Evolutionary conservation across 2,329 filamentous ascomycete genomes (phyloP), one percentile per base, ranked within the genome.

Genomic region (Grosmannia clavigera): DNA sequence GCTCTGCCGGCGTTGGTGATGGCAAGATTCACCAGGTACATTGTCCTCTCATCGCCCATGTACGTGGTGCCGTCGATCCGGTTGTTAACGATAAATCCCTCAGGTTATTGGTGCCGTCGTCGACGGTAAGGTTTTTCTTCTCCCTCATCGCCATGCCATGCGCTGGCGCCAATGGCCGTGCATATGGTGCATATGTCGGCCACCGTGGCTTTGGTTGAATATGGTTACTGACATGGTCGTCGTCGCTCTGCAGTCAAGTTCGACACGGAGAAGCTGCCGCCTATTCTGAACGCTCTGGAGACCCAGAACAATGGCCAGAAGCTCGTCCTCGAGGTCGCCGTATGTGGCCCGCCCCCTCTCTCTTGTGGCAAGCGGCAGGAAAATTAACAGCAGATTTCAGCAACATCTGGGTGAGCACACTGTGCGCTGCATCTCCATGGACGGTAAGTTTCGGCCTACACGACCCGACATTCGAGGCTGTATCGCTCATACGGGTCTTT

Each of bases 351-450:
- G 55, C 55, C 53, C 43, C 50, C 58, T 60, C 58, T 51, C 61
- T 38, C 11, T 35, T 1, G 29, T 19, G 3, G 6, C 10, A 11
- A 38, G 9, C 35, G 43, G 67, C 82, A 74, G 12, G 9, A 4
- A 22, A 67, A 65, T 55, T 58, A 68, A 70, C 55, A 27, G 12
- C 6, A 9, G 16, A 5, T 35, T 19, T 1, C 46, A 96, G 91
- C 94, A 99, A 96, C 94, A 97, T 86, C 81, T 99, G 78, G 94
- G 94, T 81, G 90, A 99, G 83, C 96, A 90, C 83, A 90, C 96
- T 75, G 94, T 99, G 77, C 87, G 94, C 78, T 95, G 90, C 79
- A 99, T 99, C 95, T 94, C 94, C 80, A 99, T 99, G 94, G 94
- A 99, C 80, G 94, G 92, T 95, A 86, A 78, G 84, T 76, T 16